Base-by-base conservation (phyloP, 2,329 filamentous ascomycete genomes). In the Fusarium succisae region DNA sequence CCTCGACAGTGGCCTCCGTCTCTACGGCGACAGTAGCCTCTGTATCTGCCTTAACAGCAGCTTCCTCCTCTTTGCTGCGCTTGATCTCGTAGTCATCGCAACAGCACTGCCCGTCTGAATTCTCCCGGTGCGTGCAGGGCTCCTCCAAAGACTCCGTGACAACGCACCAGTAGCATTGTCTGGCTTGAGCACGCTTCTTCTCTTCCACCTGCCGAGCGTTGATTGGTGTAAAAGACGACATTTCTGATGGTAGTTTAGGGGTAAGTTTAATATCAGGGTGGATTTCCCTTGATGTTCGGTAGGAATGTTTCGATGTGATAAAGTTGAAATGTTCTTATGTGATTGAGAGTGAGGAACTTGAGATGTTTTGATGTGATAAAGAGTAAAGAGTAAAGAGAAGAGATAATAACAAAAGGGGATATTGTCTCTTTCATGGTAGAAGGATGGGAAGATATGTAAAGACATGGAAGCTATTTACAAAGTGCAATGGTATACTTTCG, bases 1-100 rank as follows among this genome's bases (percentile, higher is more conserved):
- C 44, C 8, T 8, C 8, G 11, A 3, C 3, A 13, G 41, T 24
- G 0, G 6, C 10, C 5, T 24, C 14, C 4, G 10, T 18, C 12
- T 28, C 28, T 28, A 8, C 26, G 6, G 2, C 26, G 7, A 8
- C 7, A 28, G 26, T 28, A 28, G 26, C 26, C 26, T 28, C 26
- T 28, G 26, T 7, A 2, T 45, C 24, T 45, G 7, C 17, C 24
- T 28, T 6, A 14, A 14, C 6, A 7, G 8, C 13, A 30, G 13
- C 13, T 15, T 15, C 45, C 13, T 14, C 26, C 26, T 48, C 20
- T 30, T 48, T 18, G 6, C 8, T 6, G 26, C 13, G 13, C 13
- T 48, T 12, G 12, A 8, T 28, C 26, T 28, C 26, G 13, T 11
- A 8, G 3, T 30, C 45, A 17, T 8, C 13, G 4, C 6, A 18